These are phyloP conservation scores for Termitomyces sp. DNA, from an alignment of 768 basidiomycete genomes.

Conservation along the genomic window DNA sequence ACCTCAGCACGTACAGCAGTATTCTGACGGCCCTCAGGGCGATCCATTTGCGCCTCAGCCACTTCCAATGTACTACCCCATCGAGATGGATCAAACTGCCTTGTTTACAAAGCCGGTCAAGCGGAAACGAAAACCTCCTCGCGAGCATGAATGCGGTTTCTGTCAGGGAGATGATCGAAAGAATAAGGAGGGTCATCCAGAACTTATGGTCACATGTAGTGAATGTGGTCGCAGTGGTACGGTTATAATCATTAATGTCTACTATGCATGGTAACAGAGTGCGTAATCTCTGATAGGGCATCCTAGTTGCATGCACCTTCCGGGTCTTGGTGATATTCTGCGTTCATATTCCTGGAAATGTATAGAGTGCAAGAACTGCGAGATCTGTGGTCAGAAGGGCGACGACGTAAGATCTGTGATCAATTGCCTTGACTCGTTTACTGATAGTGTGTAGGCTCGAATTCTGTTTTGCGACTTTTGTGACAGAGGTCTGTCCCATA, in stretches of 20 bases:
- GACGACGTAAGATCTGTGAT: conserved; percentile 69
- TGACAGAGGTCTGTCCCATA: conserved; percentile 66
- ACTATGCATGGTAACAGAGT: neutral
- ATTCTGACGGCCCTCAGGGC: conserved; percentile 75
- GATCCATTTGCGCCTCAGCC: conserved; percentile 79
- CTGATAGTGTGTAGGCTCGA: conserved; percentile 50
- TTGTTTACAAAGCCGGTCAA: conserved; percentile 45
- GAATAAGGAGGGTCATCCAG: conserved; percentile 58
- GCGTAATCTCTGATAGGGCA: conserved; percentile 53
- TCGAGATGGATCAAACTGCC: conserved; percentile 42
- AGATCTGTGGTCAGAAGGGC: conserved; percentile 80
- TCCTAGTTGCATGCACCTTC: conserved; percentile 77
- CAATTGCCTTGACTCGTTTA: neutral
- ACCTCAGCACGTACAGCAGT: conserved; percentile 45
- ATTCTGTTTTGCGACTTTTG: conserved; percentile 93
- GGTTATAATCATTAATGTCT: conserved; percentile 22
- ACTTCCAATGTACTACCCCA: conserved; percentile 48
- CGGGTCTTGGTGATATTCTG: conserved; percentile 57
- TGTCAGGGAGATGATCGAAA: conserved; percentile 65
- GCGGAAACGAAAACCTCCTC: conserved; percentile 42
- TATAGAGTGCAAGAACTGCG: conserved; percentile 89
- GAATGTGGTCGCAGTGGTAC: conserved; percentile 84
- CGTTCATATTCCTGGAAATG: conserved; percentile 83
- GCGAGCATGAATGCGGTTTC: conserved; percentile 74
- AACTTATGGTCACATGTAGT: conserved; percentile 74